Percentiles rank a stretch among this genome's conserved stretches.
These are phyloP conservation scores for Pneumocystis murina DNA, from an alignment of 1,139 yeast species.

Conservation along the genomic window DNA sequence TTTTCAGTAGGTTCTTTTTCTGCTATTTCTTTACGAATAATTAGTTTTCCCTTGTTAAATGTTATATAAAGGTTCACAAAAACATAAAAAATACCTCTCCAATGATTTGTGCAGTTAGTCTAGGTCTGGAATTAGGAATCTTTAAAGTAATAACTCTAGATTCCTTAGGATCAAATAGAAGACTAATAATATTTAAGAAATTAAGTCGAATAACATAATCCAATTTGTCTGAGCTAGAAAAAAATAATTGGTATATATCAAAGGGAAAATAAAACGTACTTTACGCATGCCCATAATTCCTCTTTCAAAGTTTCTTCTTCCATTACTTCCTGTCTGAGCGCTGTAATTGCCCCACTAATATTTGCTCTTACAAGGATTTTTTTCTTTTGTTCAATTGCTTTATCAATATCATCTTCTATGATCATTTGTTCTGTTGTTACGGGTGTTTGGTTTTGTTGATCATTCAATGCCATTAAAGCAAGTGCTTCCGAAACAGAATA, in stretches of 20 bases:
- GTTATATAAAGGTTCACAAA: not conserved
- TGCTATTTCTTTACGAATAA: not conserved
- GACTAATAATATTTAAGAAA: not conserved
- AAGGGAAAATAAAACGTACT: conserved; percentile 17
- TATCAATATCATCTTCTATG: conserved; percentile 28
- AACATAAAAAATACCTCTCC: not conserved
- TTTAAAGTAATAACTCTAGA: not conserved
- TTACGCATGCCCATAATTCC: conserved; percentile 58
- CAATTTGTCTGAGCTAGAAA: not conserved
- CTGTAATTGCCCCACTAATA: conserved; percentile 47
- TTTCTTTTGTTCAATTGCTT: conserved; percentile 29
- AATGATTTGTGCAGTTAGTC: not conserved
- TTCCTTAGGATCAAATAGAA: not conserved
- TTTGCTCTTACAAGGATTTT: conserved; percentile 31
- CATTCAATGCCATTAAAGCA: conserved; percentile 56
- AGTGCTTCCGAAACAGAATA: conserved; percentile 37
- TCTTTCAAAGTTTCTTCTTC: conserved; percentile 46
- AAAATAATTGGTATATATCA: not conserved
- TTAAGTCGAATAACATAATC: not conserved
- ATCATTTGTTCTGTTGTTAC: conserved; percentile 24
- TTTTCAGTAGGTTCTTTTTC: not conserved
- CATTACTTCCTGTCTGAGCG: conserved; percentile 50
- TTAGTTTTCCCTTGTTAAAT: not conserved
- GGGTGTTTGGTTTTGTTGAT: conserved; percentile 33
- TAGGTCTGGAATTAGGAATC: not conserved